Evolutionary conservation across 108 stramenopile species (phyloP).

Genomic region (Cyclotella cryptica): DNA sequence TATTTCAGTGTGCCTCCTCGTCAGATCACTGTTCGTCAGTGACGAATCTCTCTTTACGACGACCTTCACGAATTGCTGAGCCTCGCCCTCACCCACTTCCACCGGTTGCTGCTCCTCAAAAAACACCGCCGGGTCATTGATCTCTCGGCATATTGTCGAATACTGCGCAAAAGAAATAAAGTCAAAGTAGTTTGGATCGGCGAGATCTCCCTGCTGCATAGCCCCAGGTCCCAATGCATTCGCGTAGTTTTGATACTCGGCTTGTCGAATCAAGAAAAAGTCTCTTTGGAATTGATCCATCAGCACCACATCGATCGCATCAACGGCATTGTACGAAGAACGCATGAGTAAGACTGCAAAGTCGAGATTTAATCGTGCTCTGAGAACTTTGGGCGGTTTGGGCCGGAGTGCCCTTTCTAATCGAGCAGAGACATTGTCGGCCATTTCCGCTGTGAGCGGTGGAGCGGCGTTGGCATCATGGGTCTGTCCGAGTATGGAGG

Average conservation of each 20-base stretch:
- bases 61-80: slow-evolving; percentile 64
- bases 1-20: slow-evolving; percentile 49
- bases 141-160: slow-evolving; percentile 72
- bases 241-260: slow-evolving; percentile 77
- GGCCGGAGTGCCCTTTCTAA: slow-evolving; percentile 65
- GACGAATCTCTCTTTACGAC: slow-evolving; percentile 74
- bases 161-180: slow-evolving; percentile 91
- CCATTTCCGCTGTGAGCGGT: slow-evolving; percentile 71
- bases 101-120: slow-evolving; percentile 85
- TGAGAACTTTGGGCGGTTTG: slow-evolving; percentile 70
- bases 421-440: slow-evolving; percentile 64
- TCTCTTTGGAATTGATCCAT: slow-evolving; percentile 93
- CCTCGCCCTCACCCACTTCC: slow-evolving; percentile 55
- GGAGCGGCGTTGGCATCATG: slow-evolving; percentile 58
- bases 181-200: slow-evolving; percentile 92
- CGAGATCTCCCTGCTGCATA: slow-evolving; percentile 81
- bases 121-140: slow-evolving; percentile 64
- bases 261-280: slow-evolving; percentile 77
- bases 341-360: slow-evolving; percentile 88
- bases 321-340: slow-evolving; percentile 83
- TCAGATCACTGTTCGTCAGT: slow-evolving; percentile 57
- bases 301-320: slow-evolving; percentile 78
- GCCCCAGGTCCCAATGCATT: slow-evolving; percentile 65
- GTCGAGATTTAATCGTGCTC: slow-evolving; percentile 74
- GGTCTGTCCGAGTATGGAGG: background rate